A percentile compares a stretch with the other conserved stretches of the same genome.
These are phyloP conservation scores for Phytophthora citricola DNA, from an alignment of 352 stramenopile species.

Conservation along the genomic window DNA sequence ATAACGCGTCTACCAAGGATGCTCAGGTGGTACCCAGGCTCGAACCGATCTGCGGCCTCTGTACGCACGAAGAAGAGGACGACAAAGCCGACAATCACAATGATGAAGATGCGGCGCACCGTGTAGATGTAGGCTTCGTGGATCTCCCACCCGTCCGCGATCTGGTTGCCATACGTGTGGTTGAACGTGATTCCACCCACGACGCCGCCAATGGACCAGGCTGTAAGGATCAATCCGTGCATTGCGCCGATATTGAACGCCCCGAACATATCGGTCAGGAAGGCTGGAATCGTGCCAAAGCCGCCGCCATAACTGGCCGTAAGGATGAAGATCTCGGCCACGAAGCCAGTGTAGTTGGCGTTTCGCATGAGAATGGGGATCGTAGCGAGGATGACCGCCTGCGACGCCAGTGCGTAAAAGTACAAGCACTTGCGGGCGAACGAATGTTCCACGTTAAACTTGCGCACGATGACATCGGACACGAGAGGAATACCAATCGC, in stretches of 20 bases:
- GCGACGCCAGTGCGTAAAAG: conserved; percentile 60
- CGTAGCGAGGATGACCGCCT: conserved; percentile 70
- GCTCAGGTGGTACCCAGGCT: conserved; percentile 67
- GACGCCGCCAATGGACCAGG: conserved; percentile 80
- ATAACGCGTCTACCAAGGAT: conserved; percentile 61
- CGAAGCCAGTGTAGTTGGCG: conserved; percentile 62
- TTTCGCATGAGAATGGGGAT: conserved; percentile 68
- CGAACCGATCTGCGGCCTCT: conserved; percentile 66
- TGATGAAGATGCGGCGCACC: conserved; percentile 69
- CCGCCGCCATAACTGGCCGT: conserved; percentile 75
- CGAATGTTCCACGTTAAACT: conserved; percentile 50
- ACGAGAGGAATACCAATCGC: conserved; percentile 44
- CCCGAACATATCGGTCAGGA: conserved; percentile 87
- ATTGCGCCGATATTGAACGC: conserved; percentile 83
- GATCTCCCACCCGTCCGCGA: conserved; percentile 41
- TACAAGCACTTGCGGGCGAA: conserved; percentile 63
- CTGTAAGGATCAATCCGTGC: conserved; percentile 76
- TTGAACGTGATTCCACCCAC: conserved; percentile 79
- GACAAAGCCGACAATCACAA: conserved; percentile 63
- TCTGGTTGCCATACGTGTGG: conserved; percentile 49
- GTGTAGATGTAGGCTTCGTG: conserved; percentile 70
- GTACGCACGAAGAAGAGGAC: conserved; percentile 72
- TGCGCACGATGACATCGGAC: conserved; percentile 46
- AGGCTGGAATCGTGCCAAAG: conserved; percentile 75
- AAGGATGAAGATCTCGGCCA: conserved; percentile 68